Base-by-base conservation (phyloP, 1,284 basidiomycete genomes). In the Microbotryum scabiosae region DNA sequence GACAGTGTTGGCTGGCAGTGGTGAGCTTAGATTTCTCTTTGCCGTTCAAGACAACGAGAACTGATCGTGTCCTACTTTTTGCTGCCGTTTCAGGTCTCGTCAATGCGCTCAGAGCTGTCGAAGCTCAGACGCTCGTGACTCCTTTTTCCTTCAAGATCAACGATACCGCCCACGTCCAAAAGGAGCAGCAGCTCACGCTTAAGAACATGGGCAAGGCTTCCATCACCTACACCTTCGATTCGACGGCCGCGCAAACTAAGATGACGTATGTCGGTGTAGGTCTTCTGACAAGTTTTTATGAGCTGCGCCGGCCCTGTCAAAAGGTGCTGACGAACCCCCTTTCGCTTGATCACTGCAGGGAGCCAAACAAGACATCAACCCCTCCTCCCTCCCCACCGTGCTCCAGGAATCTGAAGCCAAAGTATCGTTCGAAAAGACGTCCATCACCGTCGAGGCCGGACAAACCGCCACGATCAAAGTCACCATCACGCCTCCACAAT, bases 111-210 rank as follows among this genome's bases (percentile, higher is more conserved):
- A 78, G 81, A 60, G 85, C 85, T 0, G 75, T 87, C 53, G 78
- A 81, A 63, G 76, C 80, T 4, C 79, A 77, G 10, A 82, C 83
- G 5, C 69, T 80, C 25, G 76, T 87, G 36, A 79, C 79, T 4
- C 85, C 84, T 4, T 78, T 81, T 5, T 80, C 84, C 71, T 74
- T 87, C 26, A 73, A 83, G 61, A 75, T 87, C 57, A 89, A 87
- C 72, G 86, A 87, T 73, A 87, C 86, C 1, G 79, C 81, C 1
- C 75, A 85, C 71, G 82, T 83, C 70, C 73, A 76, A 56, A 69
- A 74, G 55, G 56, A 69, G 75, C 84, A 75, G 58, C 68, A 63
- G 46, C 49, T 76, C 52, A 73, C 70, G 72, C 77, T 78, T 55
- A 55, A 56, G 10, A 68, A 68, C 64, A 54, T 32, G 30, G 59